Evolutionary conservation across 2,329 filamentous ascomycete species (phyloP).

Genomic region (Basipetospora chlamydospora): DNA sequence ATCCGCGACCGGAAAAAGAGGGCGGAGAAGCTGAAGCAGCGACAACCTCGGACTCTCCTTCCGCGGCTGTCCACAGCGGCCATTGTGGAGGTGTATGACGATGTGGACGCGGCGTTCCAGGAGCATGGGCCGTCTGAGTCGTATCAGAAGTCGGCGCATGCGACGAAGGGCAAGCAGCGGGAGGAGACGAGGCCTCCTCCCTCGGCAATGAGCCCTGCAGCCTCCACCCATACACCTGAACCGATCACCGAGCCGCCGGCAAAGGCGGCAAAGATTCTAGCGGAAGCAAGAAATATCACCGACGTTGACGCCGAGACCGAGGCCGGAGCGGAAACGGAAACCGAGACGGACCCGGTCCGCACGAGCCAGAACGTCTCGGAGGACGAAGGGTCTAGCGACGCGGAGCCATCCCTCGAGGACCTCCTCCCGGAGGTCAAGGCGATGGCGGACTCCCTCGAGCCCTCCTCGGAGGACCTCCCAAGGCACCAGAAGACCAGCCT

Average conservation of each 20-base stretch:
- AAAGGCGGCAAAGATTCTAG: no score
- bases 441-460: slow-evolving; percentile 47
- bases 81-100: slow-evolving; percentile 88
- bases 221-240: background rate
- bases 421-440: slow-evolving; percentile 49
- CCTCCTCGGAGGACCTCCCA: slow-evolving; percentile 57
- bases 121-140: slow-evolving; percentile 58
- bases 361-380: slow-evolving; percentile 46
- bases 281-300: background rate
- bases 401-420: slow-evolving; percentile 57
- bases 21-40: slow-evolving; percentile 53
- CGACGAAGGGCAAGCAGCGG: background rate
- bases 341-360: slow-evolving; percentile 10
- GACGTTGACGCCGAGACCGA: slow-evolving; percentile 1
- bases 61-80: slow-evolving; percentile 88
- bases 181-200: background rate
- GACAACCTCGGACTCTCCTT: slow-evolving; percentile 60
- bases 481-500: slow-evolving; percentile 88
- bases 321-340: slow-evolving; percentile 6
- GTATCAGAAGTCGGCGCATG: slow-evolving; percentile 8
- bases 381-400: slow-evolving; percentile 58
- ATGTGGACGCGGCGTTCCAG: slow-evolving; percentile 83
- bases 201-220: background rate
- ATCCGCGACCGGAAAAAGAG: slow-evolving; percentile 71
- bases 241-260: background rate